These are phyloP conservation scores for Aurantiochytrium sp. DNA, from an alignment of 108 stramenopile genomes.

Conservation along the genomic window DNA sequence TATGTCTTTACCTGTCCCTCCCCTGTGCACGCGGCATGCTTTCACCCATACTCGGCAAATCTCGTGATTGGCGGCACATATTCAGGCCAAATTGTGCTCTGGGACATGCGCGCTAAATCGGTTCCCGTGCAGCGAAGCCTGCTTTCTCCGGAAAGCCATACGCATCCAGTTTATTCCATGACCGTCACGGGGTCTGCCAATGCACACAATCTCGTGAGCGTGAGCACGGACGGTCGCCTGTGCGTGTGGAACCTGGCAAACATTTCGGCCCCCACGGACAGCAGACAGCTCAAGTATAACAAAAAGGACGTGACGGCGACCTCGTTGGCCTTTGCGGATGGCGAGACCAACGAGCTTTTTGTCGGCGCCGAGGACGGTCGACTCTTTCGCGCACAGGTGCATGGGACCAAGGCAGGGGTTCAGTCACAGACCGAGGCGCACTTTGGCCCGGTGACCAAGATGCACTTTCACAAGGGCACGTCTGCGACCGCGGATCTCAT, in stretches of 20 bases:
- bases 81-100: slow-evolving; percentile 29
- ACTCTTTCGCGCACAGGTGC: neutral
- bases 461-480: slow-evolving; percentile 11
- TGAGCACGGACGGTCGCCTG: slow-evolving; percentile 21
- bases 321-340: neutral
- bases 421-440: neutral
- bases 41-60: slow-evolving; percentile 25
- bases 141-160: slow-evolving; percentile 19
- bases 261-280: neutral
- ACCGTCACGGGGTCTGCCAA: neutral
- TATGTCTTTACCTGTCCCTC: neutral
- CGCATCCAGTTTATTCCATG: slow-evolving; percentile 26
- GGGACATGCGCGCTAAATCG: slow-evolving; percentile 24
- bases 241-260: slow-evolving; percentile 14
- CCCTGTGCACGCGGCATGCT: slow-evolving; percentile 15
- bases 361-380: slow-evolving; percentile 7
- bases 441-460: slow-evolving; percentile 18
- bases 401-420: neutral
- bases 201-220: neutral
- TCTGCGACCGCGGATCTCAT: neutral
- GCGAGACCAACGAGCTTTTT: neutral
- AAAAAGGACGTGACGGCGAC: neutral
- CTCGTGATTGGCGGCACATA: slow-evolving; percentile 31
- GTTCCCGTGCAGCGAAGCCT: slow-evolving; percentile 24
- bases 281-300: neutral